Conservation (phyloP, 2,329 filamentous ascomycete species). For the Paraphoma sp. region DNA sequence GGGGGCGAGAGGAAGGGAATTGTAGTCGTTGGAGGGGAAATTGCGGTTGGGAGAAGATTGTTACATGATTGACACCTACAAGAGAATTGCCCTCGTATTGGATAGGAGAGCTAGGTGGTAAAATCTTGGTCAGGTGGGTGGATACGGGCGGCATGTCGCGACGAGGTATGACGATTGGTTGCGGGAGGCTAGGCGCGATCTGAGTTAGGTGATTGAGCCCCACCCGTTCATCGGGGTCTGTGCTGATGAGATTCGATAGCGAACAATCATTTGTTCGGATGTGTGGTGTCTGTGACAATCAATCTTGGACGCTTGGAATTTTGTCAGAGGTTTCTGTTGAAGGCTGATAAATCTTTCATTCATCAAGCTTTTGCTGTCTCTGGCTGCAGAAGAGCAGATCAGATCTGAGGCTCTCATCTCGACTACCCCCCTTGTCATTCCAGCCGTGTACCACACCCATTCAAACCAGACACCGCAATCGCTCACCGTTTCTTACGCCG, state of each 20-base stretch:
- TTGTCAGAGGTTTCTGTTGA: too few relatives aligned
- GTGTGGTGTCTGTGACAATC: too few relatives aligned
- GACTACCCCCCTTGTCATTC: background rate
- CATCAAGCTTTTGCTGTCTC: too few relatives aligned
- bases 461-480: background rate
- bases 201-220: slow-evolving; percentile 14
- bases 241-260: background rate
- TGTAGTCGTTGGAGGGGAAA: background rate
- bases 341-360: too few relatives aligned
- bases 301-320: too few relatives aligned
- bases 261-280: background rate
- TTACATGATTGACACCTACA: background rate
- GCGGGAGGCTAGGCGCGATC: slow-evolving; percentile 18
- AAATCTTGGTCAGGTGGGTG: slow-evolving; percentile 21
- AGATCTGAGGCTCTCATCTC: background rate
- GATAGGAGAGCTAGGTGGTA: background rate
- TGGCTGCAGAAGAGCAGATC: background rate
- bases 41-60: background rate
- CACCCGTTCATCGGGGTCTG: slow-evolving; percentile 10
- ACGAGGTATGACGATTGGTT: slow-evolving; percentile 24
- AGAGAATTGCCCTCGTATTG: background rate
- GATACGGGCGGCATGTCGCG: slow-evolving; percentile 4
- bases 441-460: background rate
- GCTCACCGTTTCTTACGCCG: slow-evolving; percentile 2
- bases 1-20: too few relatives aligned